These are phyloP conservation scores for Vitis riparia DNA, from an alignment of 164 flowering plant species.

Conservation along the genomic window DNA sequence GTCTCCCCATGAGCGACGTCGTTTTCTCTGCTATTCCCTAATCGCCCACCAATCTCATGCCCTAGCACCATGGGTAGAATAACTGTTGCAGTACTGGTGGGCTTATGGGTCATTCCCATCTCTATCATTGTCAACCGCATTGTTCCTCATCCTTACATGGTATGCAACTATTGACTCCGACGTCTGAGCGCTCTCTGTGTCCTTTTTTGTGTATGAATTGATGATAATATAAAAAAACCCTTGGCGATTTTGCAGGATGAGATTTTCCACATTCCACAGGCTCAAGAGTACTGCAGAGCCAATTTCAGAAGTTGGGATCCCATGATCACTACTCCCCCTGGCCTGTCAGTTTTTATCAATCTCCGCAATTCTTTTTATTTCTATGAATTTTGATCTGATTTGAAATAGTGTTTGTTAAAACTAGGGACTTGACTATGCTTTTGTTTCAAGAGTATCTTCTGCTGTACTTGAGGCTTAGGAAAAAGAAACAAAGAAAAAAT, in stretches of 20 bases:
- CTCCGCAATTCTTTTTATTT: neutral
- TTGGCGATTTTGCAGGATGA: slow-evolving; percentile 58
- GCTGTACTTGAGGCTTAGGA: too few species aligned
- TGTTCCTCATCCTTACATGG: slow-evolving; percentile 93
- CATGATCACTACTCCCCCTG: slow-evolving; percentile 99
- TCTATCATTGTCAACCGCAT: slow-evolving; percentile 67
- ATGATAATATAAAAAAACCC: neutral
- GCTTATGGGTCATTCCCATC: slow-evolving; percentile 68
- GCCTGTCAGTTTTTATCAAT: slow-evolving; percentile 50
- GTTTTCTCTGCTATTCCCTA: too few species aligned
- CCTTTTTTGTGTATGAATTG: neutral
- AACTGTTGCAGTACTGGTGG: slow-evolving; percentile 57
- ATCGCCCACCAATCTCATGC: neutral
- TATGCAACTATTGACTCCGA: slow-evolving; percentile 4
- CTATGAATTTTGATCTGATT: neutral
- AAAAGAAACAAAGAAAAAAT: too few species aligned
- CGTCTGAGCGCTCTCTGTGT: too few species aligned
- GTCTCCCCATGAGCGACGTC: too few species aligned
- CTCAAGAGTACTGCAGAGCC: slow-evolving; percentile 80
- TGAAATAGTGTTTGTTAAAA: too few species aligned
- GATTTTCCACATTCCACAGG: slow-evolving; percentile 92
- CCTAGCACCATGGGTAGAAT: slow-evolving; percentile 59
- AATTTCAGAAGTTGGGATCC: slow-evolving; percentile 94
- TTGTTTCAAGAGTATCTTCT: too few species aligned
- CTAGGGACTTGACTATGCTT: too few species aligned